phyloP scores from a whole-genome alignment of 768 basidiomycete species.

The Phlebiopsis flavidoalba region DNA sequence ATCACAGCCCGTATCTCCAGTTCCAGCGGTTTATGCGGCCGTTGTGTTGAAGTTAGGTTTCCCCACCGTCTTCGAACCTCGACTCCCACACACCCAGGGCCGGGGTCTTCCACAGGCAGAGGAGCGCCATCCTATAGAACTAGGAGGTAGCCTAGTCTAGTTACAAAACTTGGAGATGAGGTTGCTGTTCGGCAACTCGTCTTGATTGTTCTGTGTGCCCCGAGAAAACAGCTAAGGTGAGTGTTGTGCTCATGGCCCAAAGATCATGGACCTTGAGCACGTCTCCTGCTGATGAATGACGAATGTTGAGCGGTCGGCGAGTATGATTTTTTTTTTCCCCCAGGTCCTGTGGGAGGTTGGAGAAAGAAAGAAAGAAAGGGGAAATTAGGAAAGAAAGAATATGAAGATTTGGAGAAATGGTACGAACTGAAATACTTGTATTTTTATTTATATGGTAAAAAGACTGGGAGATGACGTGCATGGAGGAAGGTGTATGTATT shows the following conservation, averaged over 20 bases:
- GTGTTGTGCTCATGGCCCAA: slow-evolving; percentile 36
- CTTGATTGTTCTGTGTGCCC: slow-evolving; percentile 19
- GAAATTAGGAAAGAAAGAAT: no score
- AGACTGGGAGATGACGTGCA: slow-evolving; percentile 26
- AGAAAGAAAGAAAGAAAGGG: no score
- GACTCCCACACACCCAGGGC: no score
- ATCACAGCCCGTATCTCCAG: no score
- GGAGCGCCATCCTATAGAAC: slow-evolving; percentile 13
- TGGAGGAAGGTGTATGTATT: slow-evolving; percentile 25
- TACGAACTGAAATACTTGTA: slow-evolving; percentile 49
- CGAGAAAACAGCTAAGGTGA: slow-evolving; percentile 32
- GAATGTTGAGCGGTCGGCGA: no score
- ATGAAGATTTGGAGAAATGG: slow-evolving; percentile 45
- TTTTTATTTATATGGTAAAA: no score
- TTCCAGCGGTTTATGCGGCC: no score
- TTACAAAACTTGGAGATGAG: slow-evolving; percentile 19
- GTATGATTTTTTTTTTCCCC: no score
- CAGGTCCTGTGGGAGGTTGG: slow-evolving; percentile 26
- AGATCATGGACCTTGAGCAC: slow-evolving; percentile 30
- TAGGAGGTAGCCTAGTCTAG: no score
- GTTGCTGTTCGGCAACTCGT: slow-evolving; percentile 15
- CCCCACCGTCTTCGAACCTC: no score
- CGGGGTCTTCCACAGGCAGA: not conserved
- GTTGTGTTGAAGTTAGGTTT: no score
- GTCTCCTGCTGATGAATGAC: no score